Percentiles rank a stretch among this genome's conserved stretches.
These are phyloP conservation scores for Allomyces javanicus DNA, from an alignment of 192 early-diverging fungal genomes.

Conservation along the genomic window DNA sequence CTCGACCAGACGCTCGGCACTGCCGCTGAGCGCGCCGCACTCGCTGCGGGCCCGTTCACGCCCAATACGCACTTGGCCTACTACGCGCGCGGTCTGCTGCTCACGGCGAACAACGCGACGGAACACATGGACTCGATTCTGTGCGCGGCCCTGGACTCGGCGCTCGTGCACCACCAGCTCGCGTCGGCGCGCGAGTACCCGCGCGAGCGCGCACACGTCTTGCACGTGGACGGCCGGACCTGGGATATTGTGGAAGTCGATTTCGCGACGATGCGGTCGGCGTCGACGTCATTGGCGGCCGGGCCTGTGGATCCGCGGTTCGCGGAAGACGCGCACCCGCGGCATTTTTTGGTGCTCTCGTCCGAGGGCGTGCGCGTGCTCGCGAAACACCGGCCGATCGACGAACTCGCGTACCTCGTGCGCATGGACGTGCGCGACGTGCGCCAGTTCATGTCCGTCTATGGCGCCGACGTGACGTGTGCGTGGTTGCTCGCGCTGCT, in stretches of 20 bases:
- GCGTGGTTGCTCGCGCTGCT: background rate
- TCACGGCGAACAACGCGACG: background rate
- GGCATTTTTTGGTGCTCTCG: slow-evolving; percentile 53
- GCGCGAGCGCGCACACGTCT: slow-evolving; percentile 6
- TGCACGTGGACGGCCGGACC: slow-evolving; percentile 55
- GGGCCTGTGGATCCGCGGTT: too few relatives aligned
- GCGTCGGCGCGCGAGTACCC: background rate
- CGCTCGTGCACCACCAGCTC: too few relatives aligned
- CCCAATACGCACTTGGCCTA: background rate
- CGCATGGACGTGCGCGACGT: background rate
- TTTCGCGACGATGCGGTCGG: background rate
- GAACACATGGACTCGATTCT: too few relatives aligned
- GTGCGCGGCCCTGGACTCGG: too few relatives aligned
- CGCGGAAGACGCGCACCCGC: slow-evolving; percentile 5
- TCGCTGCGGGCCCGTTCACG: too few relatives aligned
- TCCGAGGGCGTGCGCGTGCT: slow-evolving; percentile 48
- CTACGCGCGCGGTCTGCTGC: slow-evolving; percentile 1
- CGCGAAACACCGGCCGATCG: slow-evolving; percentile 56
- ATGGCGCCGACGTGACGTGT: background rate
- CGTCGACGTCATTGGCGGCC: too few relatives aligned
- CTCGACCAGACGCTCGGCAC: too few relatives aligned
- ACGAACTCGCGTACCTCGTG: slow-evolving; percentile 44
- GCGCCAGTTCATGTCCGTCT: background rate
- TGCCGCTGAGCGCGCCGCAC: too few relatives aligned
- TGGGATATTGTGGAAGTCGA: slow-evolving; percentile 51